Base-by-base conservation (phyloP, 768 basidiomycete genomes). In the Termitomyces eurrhizus region DNA sequence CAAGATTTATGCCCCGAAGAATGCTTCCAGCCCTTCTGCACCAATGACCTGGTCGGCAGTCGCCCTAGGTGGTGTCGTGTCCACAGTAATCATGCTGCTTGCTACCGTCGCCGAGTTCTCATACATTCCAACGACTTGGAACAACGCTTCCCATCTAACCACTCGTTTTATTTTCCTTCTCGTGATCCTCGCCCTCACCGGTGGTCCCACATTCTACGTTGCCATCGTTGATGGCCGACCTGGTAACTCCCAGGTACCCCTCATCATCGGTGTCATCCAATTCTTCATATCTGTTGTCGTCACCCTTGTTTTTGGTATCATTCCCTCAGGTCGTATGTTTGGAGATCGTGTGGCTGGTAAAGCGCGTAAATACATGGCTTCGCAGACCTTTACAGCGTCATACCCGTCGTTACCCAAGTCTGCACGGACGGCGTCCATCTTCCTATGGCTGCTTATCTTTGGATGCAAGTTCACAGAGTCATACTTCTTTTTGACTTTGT, bases 101-200 rank as follows among this genome's bases (percentile, higher is more conserved):
- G 97, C 95, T 45, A 98, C 96, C 26, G 70, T 96, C 32, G 92
- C 93, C 64, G 97, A 99, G 74, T 98, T 95, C 72, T 87, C 89
- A 56, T 97, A 96, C 79, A 96, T 98, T 66, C 96, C 96, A 26
- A 97, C 95, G 4, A 98, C 93, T 9, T 98, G 97, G 97, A 94
- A 97, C 75, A 99, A 98, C 72, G 94, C 95, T 29, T 93, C 93
- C 3, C 97, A 99, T 74, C 84, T 99, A 56, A 93, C 93, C 7
- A 94, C 95, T 35, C 93, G 97, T 46, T 82, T 98, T 59, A 73
- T 95, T 64, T 97, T 98, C 80, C 83, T 99, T 49, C 77, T 97
- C 59, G 82, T 97, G 74, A 90, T 95, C 66, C 87, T 99, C 54
- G 97, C 88, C 42, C 83, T 98, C 64, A 98, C 96, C 1, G 90